Evolutionary conservation across 2,329 filamentous ascomycete genomes (phyloP).

Genomic region (Aureobasidium sp.): DNA sequence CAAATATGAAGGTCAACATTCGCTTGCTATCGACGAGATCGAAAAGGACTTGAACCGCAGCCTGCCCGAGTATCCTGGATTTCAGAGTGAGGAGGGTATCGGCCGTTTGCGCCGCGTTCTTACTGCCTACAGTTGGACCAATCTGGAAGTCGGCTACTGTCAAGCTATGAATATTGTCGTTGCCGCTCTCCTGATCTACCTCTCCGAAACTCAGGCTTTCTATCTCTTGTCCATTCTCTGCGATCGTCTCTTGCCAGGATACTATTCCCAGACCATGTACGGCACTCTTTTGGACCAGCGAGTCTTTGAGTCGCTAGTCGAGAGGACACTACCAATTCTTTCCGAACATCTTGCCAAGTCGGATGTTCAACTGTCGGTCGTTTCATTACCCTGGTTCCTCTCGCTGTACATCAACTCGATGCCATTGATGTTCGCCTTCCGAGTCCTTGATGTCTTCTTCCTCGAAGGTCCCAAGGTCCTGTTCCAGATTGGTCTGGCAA

Average conservation of each 20-base stretch:
- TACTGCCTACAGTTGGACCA: conserved; percentile 96
- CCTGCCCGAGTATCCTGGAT: conserved; percentile 93
- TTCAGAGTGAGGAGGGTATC: conserved; percentile 94
- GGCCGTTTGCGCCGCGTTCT: conserved; percentile 80
- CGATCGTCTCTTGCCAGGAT: conserved; percentile 86
- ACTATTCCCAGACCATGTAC: conserved; percentile 99
- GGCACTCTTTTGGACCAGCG: conserved; percentile 93
- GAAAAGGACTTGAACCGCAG: conserved; percentile 97
- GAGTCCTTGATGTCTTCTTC: conserved; percentile 96
- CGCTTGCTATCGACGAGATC: conserved; percentile 95
- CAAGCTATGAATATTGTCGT: conserved; percentile 99
- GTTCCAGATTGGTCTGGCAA: conserved; percentile 95
- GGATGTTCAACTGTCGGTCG: conserved; percentile 93
- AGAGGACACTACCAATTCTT: conserved; percentile 95
- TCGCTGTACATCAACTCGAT: conserved; percentile 99
- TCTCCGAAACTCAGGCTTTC: conserved; percentile 93
- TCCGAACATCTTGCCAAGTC: conserved; percentile 98
- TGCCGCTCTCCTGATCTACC: conserved; percentile 95
- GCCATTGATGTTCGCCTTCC: conserved; percentile 94
- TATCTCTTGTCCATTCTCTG: conserved; percentile 87
- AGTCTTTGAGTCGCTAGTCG: conserved; percentile 96
- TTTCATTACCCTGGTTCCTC: conserved; percentile 95
- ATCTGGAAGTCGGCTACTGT: conserved; percentile 93
- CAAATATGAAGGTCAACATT: conserved; percentile 78
- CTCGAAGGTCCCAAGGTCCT: conserved; percentile 95